Percentiles rank a stretch among this genome's conserved stretches.
These are phyloP conservation scores for Colletotrichum sp. DNA, from an alignment of 2,329 filamentous ascomycete species.

Conservation along the genomic window DNA sequence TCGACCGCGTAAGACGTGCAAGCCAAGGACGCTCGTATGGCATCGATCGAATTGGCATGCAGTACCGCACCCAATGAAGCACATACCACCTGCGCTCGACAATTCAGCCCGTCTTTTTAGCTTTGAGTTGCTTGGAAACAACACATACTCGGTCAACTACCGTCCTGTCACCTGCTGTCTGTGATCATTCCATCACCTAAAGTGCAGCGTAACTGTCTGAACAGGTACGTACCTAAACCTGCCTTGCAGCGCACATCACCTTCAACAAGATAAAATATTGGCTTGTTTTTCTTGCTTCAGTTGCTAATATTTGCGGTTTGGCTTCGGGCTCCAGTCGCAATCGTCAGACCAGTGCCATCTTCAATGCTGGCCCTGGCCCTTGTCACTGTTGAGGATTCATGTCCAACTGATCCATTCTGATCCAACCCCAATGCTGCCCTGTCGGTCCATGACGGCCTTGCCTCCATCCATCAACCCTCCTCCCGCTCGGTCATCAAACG, in stretches of 20 bases:
- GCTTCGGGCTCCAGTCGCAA: neutral
- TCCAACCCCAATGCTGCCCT: neutral
- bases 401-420: neutral
- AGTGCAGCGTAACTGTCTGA: neutral
- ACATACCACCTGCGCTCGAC: neutral
- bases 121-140: neutral
- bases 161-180: neutral
- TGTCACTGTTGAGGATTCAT: neutral
- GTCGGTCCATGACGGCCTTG: neutral
- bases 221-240: neutral
- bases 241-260: neutral
- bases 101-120: neutral
- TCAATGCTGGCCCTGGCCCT: neutral
- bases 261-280: neutral
- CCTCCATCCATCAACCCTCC: neutral
- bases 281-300: neutral
- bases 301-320: neutral
- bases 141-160: constrained; percentile 8
- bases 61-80: neutral
- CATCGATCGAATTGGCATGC: neutral
- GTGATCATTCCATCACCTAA: neutral
- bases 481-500: constrained; percentile 12
- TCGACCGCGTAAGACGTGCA: neutral
- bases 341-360: neutral
- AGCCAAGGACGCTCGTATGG: neutral